These are phyloP conservation scores for Syncephalastrum sp. DNA, from an alignment of 371 early-diverging fungal species.

Conservation along the genomic window DNA sequence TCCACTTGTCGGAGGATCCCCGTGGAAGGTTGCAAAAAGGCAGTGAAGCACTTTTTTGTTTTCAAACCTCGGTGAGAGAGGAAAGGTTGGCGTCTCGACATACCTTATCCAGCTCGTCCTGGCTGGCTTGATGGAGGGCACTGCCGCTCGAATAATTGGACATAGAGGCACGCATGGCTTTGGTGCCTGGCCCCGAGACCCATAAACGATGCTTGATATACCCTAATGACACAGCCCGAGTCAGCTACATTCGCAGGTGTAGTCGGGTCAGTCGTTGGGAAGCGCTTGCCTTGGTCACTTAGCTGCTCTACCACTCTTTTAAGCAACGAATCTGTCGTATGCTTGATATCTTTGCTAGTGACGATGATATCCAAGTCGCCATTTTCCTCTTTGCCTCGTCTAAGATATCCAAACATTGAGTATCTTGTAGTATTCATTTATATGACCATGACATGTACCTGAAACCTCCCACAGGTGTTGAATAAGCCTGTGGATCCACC, in stretches of 20 bases:
- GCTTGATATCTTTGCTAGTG: conserved; percentile 25
- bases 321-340: conserved; percentile 22
- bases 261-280: neutral
- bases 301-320: conserved; percentile 23
- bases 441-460: conserved; percentile 12
- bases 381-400: conserved; percentile 50
- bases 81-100: neutral
- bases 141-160: neutral
- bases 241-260: too few relatives aligned
- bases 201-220: conserved; percentile 21
- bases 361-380: conserved; percentile 57
- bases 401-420: conserved; percentile 5
- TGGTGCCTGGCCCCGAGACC: conserved; percentile 24
- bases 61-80: too few relatives aligned
- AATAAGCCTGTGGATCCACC: conserved; percentile 23
- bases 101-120: conserved; percentile 35
- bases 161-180: neutral
- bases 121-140: conserved; percentile 3
- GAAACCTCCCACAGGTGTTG: conserved; percentile 53
- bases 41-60: conserved; percentile 35
- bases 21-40: conserved; percentile 48
- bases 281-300: conserved; percentile 6
- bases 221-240: conserved; percentile 2
- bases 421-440: neutral
- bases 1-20: conserved; percentile 49